Evolutionary conservation across 1,139 yeast genomes (phyloP), one percentile per base, ranked within the genome.

Genomic region (Scheffersomyces parashehatae): DNA sequence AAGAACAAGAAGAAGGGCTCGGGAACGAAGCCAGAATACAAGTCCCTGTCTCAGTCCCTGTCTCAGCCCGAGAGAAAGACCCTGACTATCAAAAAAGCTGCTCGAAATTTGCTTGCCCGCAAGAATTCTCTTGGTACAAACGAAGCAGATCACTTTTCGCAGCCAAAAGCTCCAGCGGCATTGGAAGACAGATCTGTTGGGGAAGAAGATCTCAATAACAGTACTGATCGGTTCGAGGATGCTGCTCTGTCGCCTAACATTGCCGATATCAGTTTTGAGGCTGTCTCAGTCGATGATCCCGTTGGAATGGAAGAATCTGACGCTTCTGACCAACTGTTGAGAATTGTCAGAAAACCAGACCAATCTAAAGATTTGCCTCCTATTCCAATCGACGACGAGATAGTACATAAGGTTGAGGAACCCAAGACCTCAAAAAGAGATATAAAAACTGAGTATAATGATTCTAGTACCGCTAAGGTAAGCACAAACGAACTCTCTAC

Each of bases 271-370:
- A 31, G 35, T 9, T 20, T 31, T 10, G 35, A 31, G 10, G 35
- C 35, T 8, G 24, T 31, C 10, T 11, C 10, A 4, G 35, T 31
- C 7, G 35, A 31, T 12, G 35, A 31, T 14, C 35, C 35, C 24
- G 20, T 31, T 20, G 35, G 28, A 16, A 24, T 36, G 42, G 30
- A 38, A 8, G 37, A 29, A n/a, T 16, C 28, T 5, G 39, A 40
- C 26, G 39, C 38, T 35, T 40, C 38, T 13, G 46, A 37, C 16
- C 46, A 43, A 28, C 26, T 20, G 26, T 3, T 20, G 3, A 20
- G 26, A 20, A 8, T 20, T 6, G 26, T 6, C 1, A 5, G 26
- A 8, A 20, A 20, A 20, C 26, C 26, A 8, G 26, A 20, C 26
- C 26, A 8, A 5, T 20, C 26, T 5, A 20, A 20, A 8, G 26